Conservation (phyloP, 169 alveolate genomes). For the Plasmodium relictum region DNA sequence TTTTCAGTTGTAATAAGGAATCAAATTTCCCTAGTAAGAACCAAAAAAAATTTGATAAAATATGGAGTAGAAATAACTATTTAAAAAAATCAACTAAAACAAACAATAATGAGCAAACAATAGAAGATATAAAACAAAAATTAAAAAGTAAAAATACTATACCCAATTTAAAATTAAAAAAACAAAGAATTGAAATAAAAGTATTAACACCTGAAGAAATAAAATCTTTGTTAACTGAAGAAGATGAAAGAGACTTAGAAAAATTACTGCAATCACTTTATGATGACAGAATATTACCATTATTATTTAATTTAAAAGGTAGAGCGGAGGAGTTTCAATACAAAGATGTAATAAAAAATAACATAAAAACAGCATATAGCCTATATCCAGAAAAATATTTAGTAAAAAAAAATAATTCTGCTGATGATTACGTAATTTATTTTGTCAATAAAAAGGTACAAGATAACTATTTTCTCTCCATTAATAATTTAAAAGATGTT, state of each 20-base stretch:
- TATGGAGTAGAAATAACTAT: constrained; percentile 26
- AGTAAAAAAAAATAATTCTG: constrained; percentile 73
- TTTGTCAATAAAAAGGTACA: constrained; percentile 77
- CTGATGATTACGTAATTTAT: constrained; percentile 80
- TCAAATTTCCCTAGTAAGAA: background rate
- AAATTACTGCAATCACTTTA: constrained; percentile 80
- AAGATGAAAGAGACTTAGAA: constrained; percentile 79
- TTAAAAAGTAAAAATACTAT: constrained; percentile 7
- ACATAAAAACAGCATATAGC: constrained; percentile 80
- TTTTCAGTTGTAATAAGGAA: background rate
- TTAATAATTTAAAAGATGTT: constrained; percentile 81
- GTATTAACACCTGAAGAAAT: constrained; percentile 65
- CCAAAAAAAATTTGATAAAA: constrained; percentile 3
- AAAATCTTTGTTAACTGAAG: constrained; percentile 76
- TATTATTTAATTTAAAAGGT: constrained; percentile 82
- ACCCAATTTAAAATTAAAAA: constrained; percentile 47
- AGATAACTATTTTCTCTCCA: constrained; percentile 80
- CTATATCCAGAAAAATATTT: constrained; percentile 80
- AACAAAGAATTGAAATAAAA: constrained; percentile 44
- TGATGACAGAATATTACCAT: constrained; percentile 85
- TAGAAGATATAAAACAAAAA: background rate
- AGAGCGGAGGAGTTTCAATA: constrained; percentile 83
- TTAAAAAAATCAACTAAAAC: background rate
- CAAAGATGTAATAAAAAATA: constrained; percentile 79
- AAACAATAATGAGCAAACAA: background rate